Evolutionary conservation across 805 yeast species (phyloP).

Genomic region (Kodamaea jinghongensis): DNA sequence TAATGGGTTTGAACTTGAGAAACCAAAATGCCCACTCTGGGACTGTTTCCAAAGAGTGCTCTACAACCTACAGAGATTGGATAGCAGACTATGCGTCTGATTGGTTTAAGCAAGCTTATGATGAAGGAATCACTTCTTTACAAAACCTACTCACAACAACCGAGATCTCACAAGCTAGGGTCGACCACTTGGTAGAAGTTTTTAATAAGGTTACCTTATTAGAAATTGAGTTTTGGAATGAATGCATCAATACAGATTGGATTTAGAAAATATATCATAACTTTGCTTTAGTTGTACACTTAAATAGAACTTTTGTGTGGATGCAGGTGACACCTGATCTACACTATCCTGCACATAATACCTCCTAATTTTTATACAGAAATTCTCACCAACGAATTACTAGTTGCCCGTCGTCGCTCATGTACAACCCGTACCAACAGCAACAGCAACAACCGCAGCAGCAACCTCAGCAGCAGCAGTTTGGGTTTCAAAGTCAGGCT

Average conservation of each 20-base stretch:
- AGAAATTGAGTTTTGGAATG: constrained; percentile 73
- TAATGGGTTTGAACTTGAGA: constrained; percentile 24
- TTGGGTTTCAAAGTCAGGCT: constrained; percentile 23
- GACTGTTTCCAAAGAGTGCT: constrained; percentile 16
- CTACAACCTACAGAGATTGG: constrained; percentile 51
- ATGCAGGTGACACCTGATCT: constrained; percentile 1
- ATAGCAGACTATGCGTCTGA: constrained; percentile 57
- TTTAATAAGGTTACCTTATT: constrained; percentile 57
- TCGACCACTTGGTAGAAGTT: constrained; percentile 52
- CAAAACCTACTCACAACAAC: constrained; percentile 37
- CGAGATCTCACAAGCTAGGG: constrained; percentile 39
- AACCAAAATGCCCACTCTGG: constrained; percentile 18
- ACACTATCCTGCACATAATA: background rate
- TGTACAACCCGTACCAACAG: constrained; percentile 43
- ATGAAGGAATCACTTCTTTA: constrained; percentile 48
- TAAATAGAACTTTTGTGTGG: too few species aligned
- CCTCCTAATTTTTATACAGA: background rate
- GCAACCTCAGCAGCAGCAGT: constrained; percentile 18
- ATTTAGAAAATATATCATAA: background rate
- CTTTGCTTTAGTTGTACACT: background rate
- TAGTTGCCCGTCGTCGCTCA: constrained; percentile 9
- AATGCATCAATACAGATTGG: constrained; percentile 9
- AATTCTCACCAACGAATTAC: too few species aligned
- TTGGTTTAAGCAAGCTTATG: constrained; percentile 52
- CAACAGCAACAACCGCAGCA: constrained; percentile 25